Percentiles rank a stretch among this genome's conserved stretches.
These are phyloP conservation scores for Wallacemonas rigidus DNA, from an alignment of 208 protist genomes.

Conservation along the genomic window DNA sequence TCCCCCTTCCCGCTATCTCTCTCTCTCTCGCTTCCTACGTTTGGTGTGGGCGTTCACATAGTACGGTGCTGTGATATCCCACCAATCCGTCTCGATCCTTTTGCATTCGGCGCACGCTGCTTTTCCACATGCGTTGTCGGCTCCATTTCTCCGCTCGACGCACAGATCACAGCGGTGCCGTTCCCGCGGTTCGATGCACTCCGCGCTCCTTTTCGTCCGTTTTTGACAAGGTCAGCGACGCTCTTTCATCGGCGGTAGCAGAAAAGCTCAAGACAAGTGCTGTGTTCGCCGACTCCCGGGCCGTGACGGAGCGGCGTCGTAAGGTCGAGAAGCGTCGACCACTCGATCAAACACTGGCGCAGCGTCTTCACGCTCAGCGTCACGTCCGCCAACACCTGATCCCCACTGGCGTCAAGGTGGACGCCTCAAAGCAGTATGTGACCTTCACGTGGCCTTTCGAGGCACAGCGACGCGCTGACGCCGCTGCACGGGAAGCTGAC, in stretches of 20 bases:
- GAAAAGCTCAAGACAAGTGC: slow-evolving; percentile 26
- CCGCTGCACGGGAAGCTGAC: background rate
- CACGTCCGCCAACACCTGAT: slow-evolving; percentile 50
- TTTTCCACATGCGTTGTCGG: too few species aligned
- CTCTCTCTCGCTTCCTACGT: too few species aligned
- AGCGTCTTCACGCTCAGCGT: slow-evolving; percentile 65
- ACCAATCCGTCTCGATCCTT: too few species aligned
- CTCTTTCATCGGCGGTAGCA: slow-evolving; percentile 14
- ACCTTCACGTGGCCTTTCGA: slow-evolving; percentile 70
- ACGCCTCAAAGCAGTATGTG: slow-evolving; percentile 60
- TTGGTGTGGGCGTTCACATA: too few species aligned
- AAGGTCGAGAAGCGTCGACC: slow-evolving; percentile 36
- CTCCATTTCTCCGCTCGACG: too few species aligned
- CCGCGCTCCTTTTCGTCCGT: slow-evolving; percentile 7
- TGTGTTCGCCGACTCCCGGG: slow-evolving; percentile 44
- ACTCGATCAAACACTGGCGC: slow-evolving; percentile 45
- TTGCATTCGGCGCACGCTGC: too few species aligned
- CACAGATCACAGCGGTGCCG: background rate
- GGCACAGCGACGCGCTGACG: slow-evolving; percentile 19
- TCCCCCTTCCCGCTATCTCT: too few species aligned
- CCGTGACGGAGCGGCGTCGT: slow-evolving; percentile 75
- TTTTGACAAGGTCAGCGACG: slow-evolving; percentile 23
- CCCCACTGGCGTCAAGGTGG: slow-evolving; percentile 54
- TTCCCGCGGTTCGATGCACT: background rate
- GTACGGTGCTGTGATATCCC: too few species aligned